These are phyloP conservation scores for Plenodomus biglobosus DNA, from an alignment of 2,329 filamentous ascomycete species.

Conservation along the genomic window DNA sequence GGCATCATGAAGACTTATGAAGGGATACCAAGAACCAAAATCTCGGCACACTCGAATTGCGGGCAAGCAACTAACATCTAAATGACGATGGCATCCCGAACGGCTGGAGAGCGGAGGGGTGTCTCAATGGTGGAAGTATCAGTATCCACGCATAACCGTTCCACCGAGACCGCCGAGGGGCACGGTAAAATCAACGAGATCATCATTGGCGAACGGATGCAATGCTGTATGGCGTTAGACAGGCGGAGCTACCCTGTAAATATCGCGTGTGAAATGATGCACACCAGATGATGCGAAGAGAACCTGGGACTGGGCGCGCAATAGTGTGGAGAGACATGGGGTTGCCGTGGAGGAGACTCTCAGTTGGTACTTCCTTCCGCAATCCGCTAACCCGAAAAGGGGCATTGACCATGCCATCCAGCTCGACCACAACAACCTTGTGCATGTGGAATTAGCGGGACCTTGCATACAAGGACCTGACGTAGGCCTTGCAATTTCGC, in stretches of 20 bases:
- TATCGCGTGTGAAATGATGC: neutral
- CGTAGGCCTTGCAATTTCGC: neutral
- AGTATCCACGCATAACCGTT: neutral
- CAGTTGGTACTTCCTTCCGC: neutral
- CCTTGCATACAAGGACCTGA: neutral
- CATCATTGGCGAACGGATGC: slow-evolving; percentile 1
- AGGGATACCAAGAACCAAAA: slow-evolving; percentile 7
- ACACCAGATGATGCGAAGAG: neutral
- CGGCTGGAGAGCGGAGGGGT: slow-evolving; percentile 9
- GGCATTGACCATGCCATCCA: neutral
- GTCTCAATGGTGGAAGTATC: slow-evolving; percentile 18
- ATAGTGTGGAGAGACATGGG: neutral
- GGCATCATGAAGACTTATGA: slow-evolving; percentile 17
- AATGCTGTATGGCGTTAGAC: slow-evolving; percentile 5
- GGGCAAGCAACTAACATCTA: slow-evolving; percentile 15
- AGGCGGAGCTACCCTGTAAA: neutral
- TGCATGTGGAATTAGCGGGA: neutral
- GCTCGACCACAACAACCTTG: neutral
- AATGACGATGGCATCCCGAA: slow-evolving; percentile 8
- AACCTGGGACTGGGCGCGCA: neutral
- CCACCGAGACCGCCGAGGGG: neutral
- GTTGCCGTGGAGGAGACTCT: neutral
- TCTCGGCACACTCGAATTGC: slow-evolving; percentile 12
- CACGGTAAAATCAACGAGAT: slow-evolving; percentile 4
- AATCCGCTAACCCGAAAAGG: neutral